These are phyloP conservation scores for Asterophora lycoperdoides DNA, from an alignment of 768 basidiomycete genomes.

Conservation along the genomic window DNA sequence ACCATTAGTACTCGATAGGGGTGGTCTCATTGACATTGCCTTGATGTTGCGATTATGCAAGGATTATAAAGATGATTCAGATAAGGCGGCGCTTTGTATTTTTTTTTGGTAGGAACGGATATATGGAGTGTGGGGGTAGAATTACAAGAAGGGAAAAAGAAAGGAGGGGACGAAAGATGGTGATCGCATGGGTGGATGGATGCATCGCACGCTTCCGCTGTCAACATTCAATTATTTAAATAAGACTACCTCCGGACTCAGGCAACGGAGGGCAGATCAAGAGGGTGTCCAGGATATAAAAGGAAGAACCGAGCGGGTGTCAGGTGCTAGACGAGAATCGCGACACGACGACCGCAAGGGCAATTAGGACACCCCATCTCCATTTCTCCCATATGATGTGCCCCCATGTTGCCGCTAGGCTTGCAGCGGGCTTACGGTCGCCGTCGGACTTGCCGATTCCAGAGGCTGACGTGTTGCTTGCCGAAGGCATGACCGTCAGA, in stretches of 20 bases:
- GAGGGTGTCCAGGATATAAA: background rate
- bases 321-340: slow-evolving; percentile 56
- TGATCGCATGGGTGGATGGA: slow-evolving; percentile 6
- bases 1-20: too few species aligned
- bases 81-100: slow-evolving; percentile 5
- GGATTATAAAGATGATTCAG: too few species aligned
- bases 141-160: slow-evolving; percentile 14
- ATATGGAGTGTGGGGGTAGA: slow-evolving; percentile 6
- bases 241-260: too few species aligned
- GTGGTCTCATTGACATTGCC: too few species aligned
- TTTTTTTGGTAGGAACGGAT: background rate
- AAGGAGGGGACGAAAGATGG: slow-evolving; percentile 13
- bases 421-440: slow-evolving; percentile 31
- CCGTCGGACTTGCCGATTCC: slow-evolving; percentile 24
- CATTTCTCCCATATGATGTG: slow-evolving; percentile 78
- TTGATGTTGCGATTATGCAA: too few species aligned
- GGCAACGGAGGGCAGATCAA: background rate
- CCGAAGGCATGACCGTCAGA: slow-evolving; percentile 3
- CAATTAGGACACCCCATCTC: slow-evolving; percentile 78
- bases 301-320: slow-evolving; percentile 5
- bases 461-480: background rate
- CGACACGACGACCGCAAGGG: slow-evolving; percentile 73
- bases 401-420: slow-evolving; percentile 60
- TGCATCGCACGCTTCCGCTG: background rate
- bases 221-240: slow-evolving; percentile 8